Evolutionary conservation across 768 basidiomycete genomes (phyloP).

Genomic region (Ramaria sp.): DNA sequence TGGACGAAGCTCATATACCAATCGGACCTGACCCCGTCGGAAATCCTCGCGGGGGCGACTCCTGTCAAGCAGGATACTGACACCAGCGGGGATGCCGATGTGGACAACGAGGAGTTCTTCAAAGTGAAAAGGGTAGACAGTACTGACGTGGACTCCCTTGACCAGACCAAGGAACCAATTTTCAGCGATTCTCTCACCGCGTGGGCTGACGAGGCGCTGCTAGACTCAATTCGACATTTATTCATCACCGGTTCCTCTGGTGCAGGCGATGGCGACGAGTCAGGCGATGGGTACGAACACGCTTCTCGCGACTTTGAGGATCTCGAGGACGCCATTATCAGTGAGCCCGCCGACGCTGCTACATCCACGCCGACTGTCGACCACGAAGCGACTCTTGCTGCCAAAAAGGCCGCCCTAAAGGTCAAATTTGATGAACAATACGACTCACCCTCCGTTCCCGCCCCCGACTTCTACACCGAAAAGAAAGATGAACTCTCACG

Average conservation of each 20-base stretch:
- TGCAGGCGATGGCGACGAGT: constrained; percentile 23
- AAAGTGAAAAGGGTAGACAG: constrained; percentile 32
- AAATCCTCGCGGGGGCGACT: constrained; percentile 43
- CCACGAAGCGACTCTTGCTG: constrained; percentile 43
- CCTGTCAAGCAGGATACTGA: constrained; percentile 4
- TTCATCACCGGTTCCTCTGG: constrained; percentile 66
- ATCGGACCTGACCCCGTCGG: constrained; percentile 52
- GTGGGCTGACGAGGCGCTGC: constrained; percentile 79
- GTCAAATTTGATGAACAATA: constrained; percentile 96
- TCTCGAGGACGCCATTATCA: constrained; percentile 19
- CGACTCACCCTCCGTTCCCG: constrained; percentile 34
- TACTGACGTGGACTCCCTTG: constrained; percentile 33
- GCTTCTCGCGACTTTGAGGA: constrained; percentile 33
- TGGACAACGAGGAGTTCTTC: constrained; percentile 69
- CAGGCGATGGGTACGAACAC: constrained; percentile 31
- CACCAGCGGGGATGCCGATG: constrained; percentile 19
- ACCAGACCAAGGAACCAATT: constrained; percentile 58
- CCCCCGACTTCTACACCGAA: constrained; percentile 18
- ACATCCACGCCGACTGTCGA: constrained; percentile 19
- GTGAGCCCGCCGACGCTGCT: background rate
- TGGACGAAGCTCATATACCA: constrained; percentile 84
- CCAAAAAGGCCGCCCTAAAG: constrained; percentile 87
- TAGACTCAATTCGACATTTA: constrained; percentile 76
- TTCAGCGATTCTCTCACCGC: constrained; percentile 42
- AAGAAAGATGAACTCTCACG: constrained; percentile 27